Evolutionary conservation across 2,329 filamentous ascomycete genomes (phyloP), one percentile per base, ranked within the genome.

Genomic region (Pseudocercospora pini-densiflorae): DNA sequence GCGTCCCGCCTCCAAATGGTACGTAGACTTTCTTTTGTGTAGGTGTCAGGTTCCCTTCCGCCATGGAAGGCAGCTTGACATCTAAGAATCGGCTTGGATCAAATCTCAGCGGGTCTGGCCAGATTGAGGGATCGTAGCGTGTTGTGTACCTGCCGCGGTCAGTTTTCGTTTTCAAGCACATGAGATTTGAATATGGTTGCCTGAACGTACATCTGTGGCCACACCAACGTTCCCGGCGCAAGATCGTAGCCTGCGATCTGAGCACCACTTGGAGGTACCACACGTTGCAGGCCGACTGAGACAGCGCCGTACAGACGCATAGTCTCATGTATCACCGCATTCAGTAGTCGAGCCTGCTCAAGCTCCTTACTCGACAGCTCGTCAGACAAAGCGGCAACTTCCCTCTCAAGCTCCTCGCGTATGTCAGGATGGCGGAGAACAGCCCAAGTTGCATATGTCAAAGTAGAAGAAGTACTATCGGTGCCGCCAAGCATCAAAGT

Each of bases 291-390:
- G 33, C 73, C 75, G 16, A 75, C 74, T 0, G 79, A 79, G 2
- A 78, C 79, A 49, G 67, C 59, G 24, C 76, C 76, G 61, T 79
- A 77, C 21, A 81, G 64, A 0, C 80, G 75, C 49, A 80, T 64
- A 0, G 79, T 79, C 59, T 81, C 80, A 33, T 80, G 72, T n/a
- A 81, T 78, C 1, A 79, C 77, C 2, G 76, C 76, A 58, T 80
- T 78, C 9, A 81, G 68, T 1, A 77, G 21, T 6, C 78, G 76
- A 16, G 76, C 68, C 2, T 64, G 63, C 24, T 77, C 76, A 0
- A 80, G 70, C 23, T 79, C 77, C 27, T 69, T 67, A n/a, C 66
- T 62, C 10, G 62, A 67, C 36, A 72, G 68, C 5, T 65, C 64
- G 19, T 64, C 58, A 5, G 65, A 59, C n/a, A 75, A 31, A n/a